Percentiles rank a stretch among this genome's conserved stretches.
These are phyloP conservation scores for Styphnolobium japonicum DNA, from an alignment of 306 rosid species.

Conservation along the genomic window DNA sequence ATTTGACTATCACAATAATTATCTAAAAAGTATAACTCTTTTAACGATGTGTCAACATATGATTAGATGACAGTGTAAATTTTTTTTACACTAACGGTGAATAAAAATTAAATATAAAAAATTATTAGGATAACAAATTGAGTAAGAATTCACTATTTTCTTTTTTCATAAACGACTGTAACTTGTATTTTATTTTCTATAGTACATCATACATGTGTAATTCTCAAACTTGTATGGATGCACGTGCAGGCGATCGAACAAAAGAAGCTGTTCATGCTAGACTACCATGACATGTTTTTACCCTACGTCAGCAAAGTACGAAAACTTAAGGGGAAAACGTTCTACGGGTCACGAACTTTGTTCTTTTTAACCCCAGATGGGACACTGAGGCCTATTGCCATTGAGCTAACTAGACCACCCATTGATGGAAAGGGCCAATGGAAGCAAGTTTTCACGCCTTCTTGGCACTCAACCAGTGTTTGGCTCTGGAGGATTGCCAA, in stretches of 20 bases:
- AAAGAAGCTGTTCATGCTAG: slow-evolving; percentile 69
- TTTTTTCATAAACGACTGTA: neutral
- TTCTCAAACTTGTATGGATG: neutral
- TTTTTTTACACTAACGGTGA: too few species aligned
- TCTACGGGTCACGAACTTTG: slow-evolving; percentile 81
- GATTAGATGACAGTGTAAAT: too few species aligned
- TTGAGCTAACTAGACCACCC: slow-evolving; percentile 75
- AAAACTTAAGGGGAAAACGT: slow-evolving; percentile 47
- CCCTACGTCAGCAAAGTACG: slow-evolving; percentile 72
- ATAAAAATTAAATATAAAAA: too few species aligned
- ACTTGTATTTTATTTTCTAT: neutral
- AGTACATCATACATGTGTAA: neutral
- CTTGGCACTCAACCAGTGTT: slow-evolving; percentile 60
- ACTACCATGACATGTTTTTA: slow-evolving; percentile 67
- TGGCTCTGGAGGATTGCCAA: slow-evolving; percentile 95
- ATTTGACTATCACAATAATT: too few species aligned
- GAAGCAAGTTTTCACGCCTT: slow-evolving; percentile 59
- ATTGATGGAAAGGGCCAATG: slow-evolving; percentile 54
- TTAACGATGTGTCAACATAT: too few species aligned
- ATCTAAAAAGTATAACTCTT: too few species aligned
- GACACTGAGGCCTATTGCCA: slow-evolving; percentile 68
- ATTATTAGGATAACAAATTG: neutral
- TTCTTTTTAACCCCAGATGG: slow-evolving; percentile 60
- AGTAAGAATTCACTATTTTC: neutral
- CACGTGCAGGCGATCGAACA: slow-evolving; percentile 48